phyloP scores from a whole-genome alignment of 2,329 filamentous ascomycete species.

The Sporothrix protearum region DNA sequence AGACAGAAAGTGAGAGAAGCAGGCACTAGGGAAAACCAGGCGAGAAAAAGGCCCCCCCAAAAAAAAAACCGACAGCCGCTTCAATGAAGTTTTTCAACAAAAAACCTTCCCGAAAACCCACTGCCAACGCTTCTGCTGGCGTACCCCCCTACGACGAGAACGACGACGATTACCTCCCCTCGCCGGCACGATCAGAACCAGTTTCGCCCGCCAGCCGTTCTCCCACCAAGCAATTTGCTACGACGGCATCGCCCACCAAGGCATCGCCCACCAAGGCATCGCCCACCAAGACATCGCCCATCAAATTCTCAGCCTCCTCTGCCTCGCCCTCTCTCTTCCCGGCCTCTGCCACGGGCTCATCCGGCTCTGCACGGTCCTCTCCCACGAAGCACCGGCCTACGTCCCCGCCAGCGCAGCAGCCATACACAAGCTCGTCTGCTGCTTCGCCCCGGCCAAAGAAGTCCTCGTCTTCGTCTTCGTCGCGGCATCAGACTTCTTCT shows the following conservation, averaged over 20 bases:
- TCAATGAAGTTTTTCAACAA: slow-evolving; percentile 54
- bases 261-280: slow-evolving; percentile 24
- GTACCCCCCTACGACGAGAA: slow-evolving; percentile 38
- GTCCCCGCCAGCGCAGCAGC: slow-evolving; percentile 5
- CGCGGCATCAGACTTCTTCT: slow-evolving; percentile 16
- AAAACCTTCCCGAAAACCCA: slow-evolving; percentile 47
- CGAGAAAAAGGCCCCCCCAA: slow-evolving; percentile 14
- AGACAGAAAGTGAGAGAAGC: background rate
- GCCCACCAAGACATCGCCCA: slow-evolving; percentile 21
- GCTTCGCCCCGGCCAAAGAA: slow-evolving; percentile 17
- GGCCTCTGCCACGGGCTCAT: slow-evolving; percentile 17
- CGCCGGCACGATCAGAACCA: slow-evolving; percentile 25
- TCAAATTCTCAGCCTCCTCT: background rate
- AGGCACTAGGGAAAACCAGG: slow-evolving; percentile 12
- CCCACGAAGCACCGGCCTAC: slow-evolving; percentile 29
- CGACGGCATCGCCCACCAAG: slow-evolving; percentile 26
- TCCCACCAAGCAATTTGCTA: slow-evolving; percentile 34
- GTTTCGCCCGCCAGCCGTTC: slow-evolving; percentile 29
- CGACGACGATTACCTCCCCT: slow-evolving; percentile 33
- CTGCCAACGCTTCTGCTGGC: slow-evolving; percentile 35
- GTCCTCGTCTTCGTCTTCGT: slow-evolving; percentile 15
- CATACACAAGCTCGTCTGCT: background rate
- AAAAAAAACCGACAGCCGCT: slow-evolving; percentile 17
- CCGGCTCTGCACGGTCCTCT: slow-evolving; percentile 13
- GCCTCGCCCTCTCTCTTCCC: slow-evolving; percentile 8